A percentile compares a stretch with the other conserved stretches of the same genome.
phyloP scores from a whole-genome alignment of 176 grass and related monocot genomes.

The Juncus effusus region DNA sequence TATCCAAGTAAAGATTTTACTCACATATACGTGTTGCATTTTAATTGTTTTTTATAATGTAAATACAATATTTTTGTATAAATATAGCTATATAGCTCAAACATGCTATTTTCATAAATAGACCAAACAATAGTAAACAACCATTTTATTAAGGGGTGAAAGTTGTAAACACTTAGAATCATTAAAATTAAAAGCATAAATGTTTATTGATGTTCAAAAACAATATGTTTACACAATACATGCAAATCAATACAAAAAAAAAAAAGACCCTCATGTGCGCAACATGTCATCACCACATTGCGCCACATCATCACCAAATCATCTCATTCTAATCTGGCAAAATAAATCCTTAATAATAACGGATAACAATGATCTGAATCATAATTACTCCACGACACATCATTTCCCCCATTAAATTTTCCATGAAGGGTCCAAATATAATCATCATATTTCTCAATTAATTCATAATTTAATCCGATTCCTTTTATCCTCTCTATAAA shows the following conservation, averaged over 20 bases:
- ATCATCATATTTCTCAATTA: slow-evolving; percentile 77
- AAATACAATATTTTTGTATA: no score
- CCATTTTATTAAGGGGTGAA: neutral
- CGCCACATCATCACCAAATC: slow-evolving; percentile 2
- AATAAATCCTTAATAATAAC: slow-evolving; percentile 56
- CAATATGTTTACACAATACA: neutral
- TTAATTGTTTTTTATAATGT: no score
- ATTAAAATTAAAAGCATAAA: neutral
- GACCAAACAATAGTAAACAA: no score
- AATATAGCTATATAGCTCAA: no score
- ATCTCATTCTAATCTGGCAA: slow-evolving; percentile 11
- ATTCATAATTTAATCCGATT: slow-evolving; percentile 51
- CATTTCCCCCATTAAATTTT: slow-evolving; percentile 39
- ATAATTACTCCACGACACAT: slow-evolving; percentile 78
- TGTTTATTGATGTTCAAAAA: neutral
- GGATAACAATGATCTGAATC: slow-evolving; percentile 73
- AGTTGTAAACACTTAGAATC: neutral
- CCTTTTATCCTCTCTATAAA: slow-evolving; percentile 57
- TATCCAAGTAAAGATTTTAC: no score
- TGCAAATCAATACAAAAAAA: neutral
- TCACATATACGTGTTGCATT: no score
- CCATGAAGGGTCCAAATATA: slow-evolving; percentile 64
- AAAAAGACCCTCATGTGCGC: neutral
- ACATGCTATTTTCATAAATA: no score
- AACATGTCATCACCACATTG: neutral